Evolutionary conservation across 306 rosid species (phyloP), one percentile per base, ranked within the genome.

Genomic region (Quillaja saponaria): DNA sequence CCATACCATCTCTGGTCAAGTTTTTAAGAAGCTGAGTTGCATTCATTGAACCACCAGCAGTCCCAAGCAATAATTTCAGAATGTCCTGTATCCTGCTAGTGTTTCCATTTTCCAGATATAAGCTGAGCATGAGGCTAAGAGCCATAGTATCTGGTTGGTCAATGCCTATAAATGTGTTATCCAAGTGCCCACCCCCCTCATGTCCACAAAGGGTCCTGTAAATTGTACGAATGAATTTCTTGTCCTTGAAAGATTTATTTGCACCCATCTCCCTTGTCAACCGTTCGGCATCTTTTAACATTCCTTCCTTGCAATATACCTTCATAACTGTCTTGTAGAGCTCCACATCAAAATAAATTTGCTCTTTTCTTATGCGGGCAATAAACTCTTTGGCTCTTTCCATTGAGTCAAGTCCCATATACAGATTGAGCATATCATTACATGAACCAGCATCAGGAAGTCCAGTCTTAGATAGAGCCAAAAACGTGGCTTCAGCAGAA

Each of bases 381-480:
- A 84, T 79, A 71, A 88, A 91, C 67, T 71, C 79, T 81, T 78
- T 86, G 3, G 88, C 95, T 82, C 80, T 79, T 49, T 79, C 72
- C 56, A 78, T 71, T 70, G 80, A 66, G 72, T 69, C 78, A 62
- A 91, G 81, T 52, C 72, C 62, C n/a, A 67, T 3, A 58, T 84
- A 91, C 76, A 91, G 73, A 66, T 45, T 81, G 69, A 91, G 98
- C 86, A 91, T 71, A 72, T 81, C 90, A 67, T 64, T 71, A 75
- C 96, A 88, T 49, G 88, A 82, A 67, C 98, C 87, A 61, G 96
- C 85, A 84, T 91, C 96, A 57, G 96, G 95, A 35, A 47, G 80
- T 71, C 95, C 96, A 48, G 88, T 88, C 80, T 86, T 81, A 50
- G 86, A 59, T 47, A 92, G 81, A 58, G 88, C 87, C 50, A 74